A percentile compares a stretch with the other conserved stretches of the same genome.
Conservation (phyloP, 768 basidiomycete species). For the Russula foetens region DNA sequence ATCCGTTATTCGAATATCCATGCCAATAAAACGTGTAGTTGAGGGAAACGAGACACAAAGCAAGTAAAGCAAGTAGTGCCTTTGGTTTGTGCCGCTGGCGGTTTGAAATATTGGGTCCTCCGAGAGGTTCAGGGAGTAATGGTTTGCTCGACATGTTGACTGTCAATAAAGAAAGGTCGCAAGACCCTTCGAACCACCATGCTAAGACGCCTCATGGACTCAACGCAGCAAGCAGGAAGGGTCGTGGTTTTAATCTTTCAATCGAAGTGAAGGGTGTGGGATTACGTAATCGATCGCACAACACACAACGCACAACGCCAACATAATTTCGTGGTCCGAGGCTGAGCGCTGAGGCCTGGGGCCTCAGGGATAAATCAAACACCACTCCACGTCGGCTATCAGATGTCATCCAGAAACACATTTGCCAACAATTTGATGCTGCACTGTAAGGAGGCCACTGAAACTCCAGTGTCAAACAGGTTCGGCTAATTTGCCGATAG, state of each 20-base stretch:
- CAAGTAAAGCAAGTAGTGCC: neutral
- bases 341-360: too few species aligned
- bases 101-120: neutral
- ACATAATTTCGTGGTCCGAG: too few species aligned
- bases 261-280: neutral
- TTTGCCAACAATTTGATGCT: too few species aligned
- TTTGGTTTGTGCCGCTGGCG: neutral
- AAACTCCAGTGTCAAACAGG: too few species aligned
- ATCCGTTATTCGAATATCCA: neutral
- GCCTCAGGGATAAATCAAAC: too few species aligned
- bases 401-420: too few species aligned
- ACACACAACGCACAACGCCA: neutral
- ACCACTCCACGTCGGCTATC: too few species aligned
- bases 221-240: constrained; percentile 2
- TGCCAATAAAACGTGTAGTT: constrained; percentile 6
- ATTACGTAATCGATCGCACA: neutral
- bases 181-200: constrained; percentile 1
- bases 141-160: constrained; percentile 8
- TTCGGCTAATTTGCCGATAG: too few species aligned
- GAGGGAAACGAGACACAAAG: constrained; percentile 1
- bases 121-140: neutral
- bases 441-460: too few species aligned
- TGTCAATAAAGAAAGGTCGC: neutral
- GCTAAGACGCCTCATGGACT: constrained; percentile 8
- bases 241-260: neutral